A percentile compares a stretch with the other conserved stretches of the same genome.
Conservation (phyloP, 2,329 filamentous ascomycete species). For the Colletotrichum lupini region DNA sequence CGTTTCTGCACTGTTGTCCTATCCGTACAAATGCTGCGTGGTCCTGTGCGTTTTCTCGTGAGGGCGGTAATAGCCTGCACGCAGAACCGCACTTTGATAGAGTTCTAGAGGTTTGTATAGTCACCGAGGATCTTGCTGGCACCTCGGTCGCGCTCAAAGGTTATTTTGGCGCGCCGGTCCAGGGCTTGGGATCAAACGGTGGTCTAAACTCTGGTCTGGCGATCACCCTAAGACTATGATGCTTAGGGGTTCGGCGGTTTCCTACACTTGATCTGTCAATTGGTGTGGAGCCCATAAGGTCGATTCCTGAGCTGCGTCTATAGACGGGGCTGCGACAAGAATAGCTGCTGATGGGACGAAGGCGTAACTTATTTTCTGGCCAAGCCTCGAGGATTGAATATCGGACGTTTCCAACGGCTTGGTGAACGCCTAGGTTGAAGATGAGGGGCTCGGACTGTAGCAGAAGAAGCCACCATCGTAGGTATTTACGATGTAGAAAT, state of each 20-base stretch:
- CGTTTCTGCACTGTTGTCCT: not conserved
- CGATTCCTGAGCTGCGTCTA: constrained; percentile 15
- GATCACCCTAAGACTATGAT: constrained; percentile 18
- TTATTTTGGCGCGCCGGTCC: constrained; percentile 14
- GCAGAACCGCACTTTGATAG: not conserved
- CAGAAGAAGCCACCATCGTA: not conserved
- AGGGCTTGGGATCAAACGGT: constrained; percentile 33
- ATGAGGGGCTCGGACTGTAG: not conserved
- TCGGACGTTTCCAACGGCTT: constrained; percentile 7
- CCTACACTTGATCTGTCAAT: constrained; percentile 21
- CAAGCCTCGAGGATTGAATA: not conserved
- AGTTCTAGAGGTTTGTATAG: not conserved
- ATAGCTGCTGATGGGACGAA: constrained; percentile 32
- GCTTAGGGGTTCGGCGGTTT: constrained; percentile 28
- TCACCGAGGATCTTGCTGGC: constrained; percentile 22
- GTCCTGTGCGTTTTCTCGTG: not conserved
- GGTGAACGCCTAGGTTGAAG: constrained; percentile 1
- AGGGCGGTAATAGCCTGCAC: not conserved
- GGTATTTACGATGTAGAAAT: not conserved
- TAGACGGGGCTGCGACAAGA: constrained; percentile 19
- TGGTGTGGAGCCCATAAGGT: constrained; percentile 5
- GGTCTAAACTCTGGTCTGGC: constrained; percentile 22
- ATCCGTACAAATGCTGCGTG: not conserved
- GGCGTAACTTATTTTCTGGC: not conserved
- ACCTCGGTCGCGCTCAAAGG: constrained; percentile 14